phyloP scores from a whole-genome alignment of 2,329 filamentous ascomycete species.

The Coniochaeta ligniaria region DNA sequence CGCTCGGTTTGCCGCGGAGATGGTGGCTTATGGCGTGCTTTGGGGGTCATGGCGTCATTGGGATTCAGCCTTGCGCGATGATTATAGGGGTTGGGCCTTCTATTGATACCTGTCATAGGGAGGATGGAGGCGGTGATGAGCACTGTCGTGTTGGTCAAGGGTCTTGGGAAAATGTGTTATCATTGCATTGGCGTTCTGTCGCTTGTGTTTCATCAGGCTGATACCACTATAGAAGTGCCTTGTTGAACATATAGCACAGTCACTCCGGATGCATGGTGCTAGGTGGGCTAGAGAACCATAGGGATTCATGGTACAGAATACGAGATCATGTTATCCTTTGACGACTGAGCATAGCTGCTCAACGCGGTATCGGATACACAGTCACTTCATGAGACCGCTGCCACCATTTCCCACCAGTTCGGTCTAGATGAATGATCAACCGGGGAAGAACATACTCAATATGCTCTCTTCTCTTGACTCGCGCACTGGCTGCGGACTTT shows the following conservation, averaged over 20 bases:
- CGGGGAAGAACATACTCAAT: background rate
- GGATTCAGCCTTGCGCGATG: conserved; percentile 1
- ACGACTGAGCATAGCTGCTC: background rate
- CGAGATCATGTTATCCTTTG: background rate
- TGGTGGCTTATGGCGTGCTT: conserved; percentile 2
- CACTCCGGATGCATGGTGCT: background rate
- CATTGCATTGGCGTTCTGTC: background rate
- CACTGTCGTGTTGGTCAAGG: background rate
- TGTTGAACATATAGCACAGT: background rate
- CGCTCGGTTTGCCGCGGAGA: background rate
- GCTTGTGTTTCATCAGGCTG: background rate
- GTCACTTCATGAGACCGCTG: background rate
- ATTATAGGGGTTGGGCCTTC: background rate
- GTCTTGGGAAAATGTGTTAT: background rate
- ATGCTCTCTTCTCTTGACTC: background rate
- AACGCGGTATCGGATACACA: background rate
- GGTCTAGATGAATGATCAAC: background rate
- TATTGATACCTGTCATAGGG: background rate
- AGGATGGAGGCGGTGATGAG: background rate
- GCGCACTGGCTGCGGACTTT: background rate
- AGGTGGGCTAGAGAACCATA: background rate
- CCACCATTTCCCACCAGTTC: background rate
- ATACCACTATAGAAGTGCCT: background rate
- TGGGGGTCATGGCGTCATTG: conserved; percentile 1
- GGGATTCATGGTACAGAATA: background rate